Percentiles rank a stretch among this genome's conserved stretches.
These are phyloP conservation scores for Ceratobasidium sp. DNA, from an alignment of 1,284 basidiomycete species.

Conservation along the genomic window DNA sequence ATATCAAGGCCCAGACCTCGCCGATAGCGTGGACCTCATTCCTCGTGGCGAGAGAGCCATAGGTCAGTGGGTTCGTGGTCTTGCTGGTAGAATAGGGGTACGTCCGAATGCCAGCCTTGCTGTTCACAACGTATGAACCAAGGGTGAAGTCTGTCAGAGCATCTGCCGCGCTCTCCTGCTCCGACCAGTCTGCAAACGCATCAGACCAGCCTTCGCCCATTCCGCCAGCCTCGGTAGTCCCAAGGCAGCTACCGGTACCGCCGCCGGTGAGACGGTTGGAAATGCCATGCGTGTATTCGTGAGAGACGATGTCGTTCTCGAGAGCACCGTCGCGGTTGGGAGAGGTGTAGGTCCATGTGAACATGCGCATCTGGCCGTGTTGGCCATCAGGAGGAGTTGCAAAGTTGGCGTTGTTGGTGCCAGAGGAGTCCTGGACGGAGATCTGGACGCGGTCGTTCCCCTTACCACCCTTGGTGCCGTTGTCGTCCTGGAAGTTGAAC, in stretches of 20 bases:
- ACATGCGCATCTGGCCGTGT: conserved; percentile 43
- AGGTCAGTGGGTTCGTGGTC: conserved; percentile 43
- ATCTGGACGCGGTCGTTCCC: conserved; percentile 45
- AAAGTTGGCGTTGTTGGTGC: conserved; percentile 47
- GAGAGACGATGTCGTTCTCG: conserved; percentile 40
- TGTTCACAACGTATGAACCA: conserved; percentile 43
- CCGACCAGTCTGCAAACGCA: conserved; percentile 33
- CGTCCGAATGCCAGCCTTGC: conserved; percentile 29
- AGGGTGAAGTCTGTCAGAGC: conserved; percentile 35
- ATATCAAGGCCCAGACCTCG: conserved; percentile 46
- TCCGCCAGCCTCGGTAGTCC: conserved; percentile 44
- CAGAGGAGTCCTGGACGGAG: conserved; percentile 43
- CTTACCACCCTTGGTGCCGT: conserved; percentile 46
- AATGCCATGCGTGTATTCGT: conserved; percentile 44
- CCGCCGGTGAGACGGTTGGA: conserved; percentile 41
- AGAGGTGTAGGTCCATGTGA: conserved; percentile 42
- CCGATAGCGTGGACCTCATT: conserved; percentile 46
- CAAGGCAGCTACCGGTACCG: conserved; percentile 31
- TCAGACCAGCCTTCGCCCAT: conserved; percentile 47
- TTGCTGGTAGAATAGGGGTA: conserved; percentile 46
- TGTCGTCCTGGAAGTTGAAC: conserved; percentile 49
- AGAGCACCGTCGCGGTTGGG: conserved; percentile 46
- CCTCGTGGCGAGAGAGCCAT: conserved; percentile 33
- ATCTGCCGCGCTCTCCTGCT: conserved; percentile 41
- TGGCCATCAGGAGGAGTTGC: conserved; percentile 44